phyloP scores from a whole-genome alignment of 495 filamentous ascomycete species.

The Rhypophila decipiens region DNA sequence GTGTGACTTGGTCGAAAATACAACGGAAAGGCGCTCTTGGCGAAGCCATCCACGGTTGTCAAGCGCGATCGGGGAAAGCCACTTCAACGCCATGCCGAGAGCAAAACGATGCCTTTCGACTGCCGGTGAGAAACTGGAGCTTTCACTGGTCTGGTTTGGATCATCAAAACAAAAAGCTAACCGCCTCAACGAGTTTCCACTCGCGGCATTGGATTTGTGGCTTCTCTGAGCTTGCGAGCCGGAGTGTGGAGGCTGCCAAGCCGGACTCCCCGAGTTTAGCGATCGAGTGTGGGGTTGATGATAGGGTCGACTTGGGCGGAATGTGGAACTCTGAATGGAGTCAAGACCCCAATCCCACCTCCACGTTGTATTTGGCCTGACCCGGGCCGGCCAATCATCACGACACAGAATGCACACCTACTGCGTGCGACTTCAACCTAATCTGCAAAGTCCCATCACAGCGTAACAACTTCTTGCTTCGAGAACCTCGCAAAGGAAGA shows the following conservation, averaged over 20 bases:
- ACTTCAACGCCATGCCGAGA: slow-evolving; percentile 3
- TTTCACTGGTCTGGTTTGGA: too few relatives aligned
- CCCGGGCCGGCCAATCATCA: too few relatives aligned
- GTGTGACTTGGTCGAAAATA: too few relatives aligned
- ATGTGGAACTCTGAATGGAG: too few relatives aligned
- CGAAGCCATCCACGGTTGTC: too few relatives aligned
- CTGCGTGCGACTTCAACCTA: not conserved
- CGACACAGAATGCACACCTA: too few relatives aligned
- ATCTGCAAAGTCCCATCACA: too few relatives aligned
- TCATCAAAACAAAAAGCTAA: too few relatives aligned
- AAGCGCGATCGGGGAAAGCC: not conserved
- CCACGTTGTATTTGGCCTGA: too few relatives aligned
- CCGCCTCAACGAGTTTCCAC: not conserved
- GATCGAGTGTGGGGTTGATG: slow-evolving; percentile 3
- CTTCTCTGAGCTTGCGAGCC: not conserved
- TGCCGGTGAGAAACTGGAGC: not conserved
- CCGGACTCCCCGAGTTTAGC: slow-evolving; percentile 14
- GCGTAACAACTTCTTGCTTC: too few relatives aligned
- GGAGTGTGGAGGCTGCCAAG: slow-evolving; percentile 11
- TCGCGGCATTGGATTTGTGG: not conserved
- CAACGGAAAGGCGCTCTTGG: slow-evolving; percentile 1
- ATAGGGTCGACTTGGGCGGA: too few relatives aligned
- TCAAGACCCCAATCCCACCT: not conserved
- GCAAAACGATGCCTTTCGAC: not conserved
- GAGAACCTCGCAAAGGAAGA: not conserved